Base-by-base conservation (phyloP, 208 protist genomes). In the Wallacemonas sp. region DNA sequence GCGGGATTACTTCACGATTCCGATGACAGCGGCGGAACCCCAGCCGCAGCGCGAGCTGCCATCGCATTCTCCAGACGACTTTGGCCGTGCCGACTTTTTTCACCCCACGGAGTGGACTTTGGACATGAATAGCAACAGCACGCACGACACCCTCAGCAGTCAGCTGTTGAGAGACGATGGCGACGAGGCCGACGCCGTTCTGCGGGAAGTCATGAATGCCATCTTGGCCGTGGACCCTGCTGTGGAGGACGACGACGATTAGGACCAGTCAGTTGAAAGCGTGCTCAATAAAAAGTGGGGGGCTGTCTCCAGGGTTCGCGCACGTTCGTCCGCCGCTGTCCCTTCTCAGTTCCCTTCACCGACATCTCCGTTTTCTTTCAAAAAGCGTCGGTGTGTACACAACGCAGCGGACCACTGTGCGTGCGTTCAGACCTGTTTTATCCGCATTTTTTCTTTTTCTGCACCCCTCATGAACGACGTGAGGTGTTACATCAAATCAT, bases 301-400 rank as follows among this genome's bases (percentile, higher is more conserved):
- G 6, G 32, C 26, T 57, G 21, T 57, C 17, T 30, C n/a, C n/a
- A n/a, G n/a, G n/a, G n/a, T n/a, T n/a, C n/a, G n/a, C n/a, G n/a
- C n/a, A n/a, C n/a, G n/a, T n/a, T n/a, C n/a, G n/a, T n/a, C n/a
- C n/a, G n/a, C n/a, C n/a, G n/a, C n/a, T n/a, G n/a, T n/a, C n/a
- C n/a, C n/a, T n/a, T n/a, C n/a, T n/a, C n/a, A n/a, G n/a, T n/a
- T n/a, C n/a, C n/a, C n/a, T n/a, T n/a, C n/a, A n/a, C n/a, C n/a
- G 50, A 8, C 34, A 36, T 71, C n/a, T 50, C 34, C 38, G 8
- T 33, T 73, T 66, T 73, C 22, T 66, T 66, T 39, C 55, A 66
- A 30, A 41, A 2, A 13, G 54, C 52, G 22, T 52, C 34, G 13
- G n/a, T 8, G 22, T 34, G 30, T 62, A 39, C 46, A 61, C 61